A percentile compares a stretch with the other conserved stretches of the same genome.
These are phyloP conservation scores for Globisporangium solare DNA, from an alignment of 352 stramenopile genomes.

Conservation along the genomic window DNA sequence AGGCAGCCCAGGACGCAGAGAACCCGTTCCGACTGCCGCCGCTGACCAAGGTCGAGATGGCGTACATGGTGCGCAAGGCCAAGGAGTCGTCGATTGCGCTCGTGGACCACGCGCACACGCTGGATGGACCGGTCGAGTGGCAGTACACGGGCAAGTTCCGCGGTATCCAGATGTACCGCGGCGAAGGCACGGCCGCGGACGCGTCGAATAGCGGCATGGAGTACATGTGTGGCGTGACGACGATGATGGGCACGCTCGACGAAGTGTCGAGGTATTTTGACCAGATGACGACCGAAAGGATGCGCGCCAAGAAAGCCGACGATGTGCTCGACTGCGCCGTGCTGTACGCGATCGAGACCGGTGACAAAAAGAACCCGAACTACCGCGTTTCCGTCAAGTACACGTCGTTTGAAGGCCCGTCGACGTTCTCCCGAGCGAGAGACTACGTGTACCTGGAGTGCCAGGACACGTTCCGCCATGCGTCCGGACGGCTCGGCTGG, in stretches of 20 bases:
- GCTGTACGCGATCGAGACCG: constrained; percentile 52
- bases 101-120: constrained; percentile 67
- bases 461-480: constrained; percentile 76
- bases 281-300: constrained; percentile 51
- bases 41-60: constrained; percentile 34
- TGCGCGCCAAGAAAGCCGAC: constrained; percentile 54
- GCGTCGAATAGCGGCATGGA: constrained; percentile 30
- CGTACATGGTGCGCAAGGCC: constrained; percentile 64
- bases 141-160: constrained; percentile 71
- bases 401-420: constrained; percentile 50
- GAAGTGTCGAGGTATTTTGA: constrained; percentile 69
- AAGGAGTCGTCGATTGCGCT: constrained; percentile 65
- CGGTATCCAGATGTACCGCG: constrained; percentile 80
- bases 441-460: constrained; percentile 79
- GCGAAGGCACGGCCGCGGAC: constrained; percentile 48
- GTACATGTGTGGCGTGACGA: constrained; percentile 71
- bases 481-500: constrained; percentile 60
- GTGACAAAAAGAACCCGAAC: constrained; percentile 43
- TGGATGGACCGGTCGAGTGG: constrained; percentile 69
- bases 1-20: neutral
- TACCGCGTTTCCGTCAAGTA: constrained; percentile 73
- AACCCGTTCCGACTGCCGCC: constrained; percentile 21
- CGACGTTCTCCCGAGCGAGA: constrained; percentile 46
- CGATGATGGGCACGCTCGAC: constrained; percentile 64
- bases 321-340: constrained; percentile 66